These are phyloP conservation scores for Rauvolfia tetraphylla DNA, from an alignment of 257 asterid species.

Conservation along the genomic window DNA sequence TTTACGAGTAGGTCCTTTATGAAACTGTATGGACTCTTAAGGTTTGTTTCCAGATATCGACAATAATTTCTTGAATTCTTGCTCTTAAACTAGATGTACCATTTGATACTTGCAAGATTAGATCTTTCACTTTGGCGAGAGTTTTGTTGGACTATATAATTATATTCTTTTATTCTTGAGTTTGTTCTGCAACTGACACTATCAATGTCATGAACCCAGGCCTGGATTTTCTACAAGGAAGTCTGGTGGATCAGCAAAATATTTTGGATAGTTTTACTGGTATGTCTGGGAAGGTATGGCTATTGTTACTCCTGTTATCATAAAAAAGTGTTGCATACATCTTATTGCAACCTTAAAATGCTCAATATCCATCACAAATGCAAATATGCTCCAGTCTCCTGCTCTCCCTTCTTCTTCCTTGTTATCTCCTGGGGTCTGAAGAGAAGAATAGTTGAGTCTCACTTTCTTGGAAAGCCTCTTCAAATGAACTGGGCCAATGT, in stretches of 20 bases:
- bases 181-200: not conserved
- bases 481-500: too few species aligned
- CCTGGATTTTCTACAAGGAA: slow-evolving; percentile 75
- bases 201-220: slow-evolving; percentile 37
- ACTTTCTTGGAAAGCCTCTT: too few species aligned
- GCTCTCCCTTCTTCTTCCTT: not conserved
- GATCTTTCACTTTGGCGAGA: not conserved
- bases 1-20: not conserved
- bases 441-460: too few species aligned
- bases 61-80: not conserved
- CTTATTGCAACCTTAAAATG: not conserved
- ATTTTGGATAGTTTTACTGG: slow-evolving; percentile 54
- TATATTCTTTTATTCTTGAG: not conserved
- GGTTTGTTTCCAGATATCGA: not conserved
- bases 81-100: not conserved
- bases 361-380: not conserved
- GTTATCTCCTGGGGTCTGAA: too few species aligned
- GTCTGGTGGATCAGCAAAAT: slow-evolving; percentile 51
- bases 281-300: slow-evolving; percentile 74
- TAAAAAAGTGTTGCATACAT: not conserved
- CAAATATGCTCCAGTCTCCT: not conserved
- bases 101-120: not conserved
- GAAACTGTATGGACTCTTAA: not conserved
- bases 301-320: slow-evolving; percentile 9
- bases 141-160: not conserved